Percentiles rank a stretch among this genome's conserved stretches.
phyloP scores from a whole-genome alignment of 1,284 basidiomycete species.

The Vanrija sp. region DNA sequence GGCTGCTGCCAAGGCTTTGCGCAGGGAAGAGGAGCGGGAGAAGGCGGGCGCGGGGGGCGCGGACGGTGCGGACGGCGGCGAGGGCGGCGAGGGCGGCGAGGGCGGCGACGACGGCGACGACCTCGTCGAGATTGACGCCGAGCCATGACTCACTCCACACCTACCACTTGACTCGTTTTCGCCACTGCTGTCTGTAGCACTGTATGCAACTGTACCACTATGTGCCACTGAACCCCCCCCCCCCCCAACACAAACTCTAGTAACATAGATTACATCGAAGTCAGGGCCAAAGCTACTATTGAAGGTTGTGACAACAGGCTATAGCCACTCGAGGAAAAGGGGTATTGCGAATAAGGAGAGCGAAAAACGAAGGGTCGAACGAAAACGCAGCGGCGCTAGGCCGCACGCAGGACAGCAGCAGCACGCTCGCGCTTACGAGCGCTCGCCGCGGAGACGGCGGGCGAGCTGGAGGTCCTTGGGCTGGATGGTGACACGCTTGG shows the following conservation, averaged over 20 bases:
- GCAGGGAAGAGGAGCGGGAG: neutral
- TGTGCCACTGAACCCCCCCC: neutral
- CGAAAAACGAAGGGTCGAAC: conserved; percentile 35
- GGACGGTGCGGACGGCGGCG: neutral
- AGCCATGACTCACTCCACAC: neutral
- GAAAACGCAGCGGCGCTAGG: neutral
- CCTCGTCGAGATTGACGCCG: neutral
- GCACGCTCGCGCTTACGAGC: conserved; percentile 35
- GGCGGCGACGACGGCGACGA: neutral
- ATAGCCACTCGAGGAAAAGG: conserved; percentile 9
- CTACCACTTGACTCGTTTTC: neutral
- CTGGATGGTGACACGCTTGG: conserved; percentile 79
- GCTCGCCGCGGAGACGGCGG: conserved; percentile 71
- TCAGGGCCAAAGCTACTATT: neutral
- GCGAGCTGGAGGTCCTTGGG: conserved; percentile 76
- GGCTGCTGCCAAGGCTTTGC: conserved; percentile 18
- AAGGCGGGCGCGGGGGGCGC: neutral
- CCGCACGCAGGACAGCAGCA: no score
- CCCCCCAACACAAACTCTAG: neutral
- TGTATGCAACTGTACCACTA: no score
- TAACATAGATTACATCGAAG: neutral
- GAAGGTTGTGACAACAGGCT: neutral
- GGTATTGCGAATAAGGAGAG: conserved; percentile 15
- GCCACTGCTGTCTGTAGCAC: neutral
- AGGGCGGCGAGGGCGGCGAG: neutral